A percentile compares a stretch with the other conserved stretches of the same genome.
Evolutionary conservation across 2,329 filamentous ascomycete genomes (phyloP).

Genomic region (Alternaria sp.): DNA sequence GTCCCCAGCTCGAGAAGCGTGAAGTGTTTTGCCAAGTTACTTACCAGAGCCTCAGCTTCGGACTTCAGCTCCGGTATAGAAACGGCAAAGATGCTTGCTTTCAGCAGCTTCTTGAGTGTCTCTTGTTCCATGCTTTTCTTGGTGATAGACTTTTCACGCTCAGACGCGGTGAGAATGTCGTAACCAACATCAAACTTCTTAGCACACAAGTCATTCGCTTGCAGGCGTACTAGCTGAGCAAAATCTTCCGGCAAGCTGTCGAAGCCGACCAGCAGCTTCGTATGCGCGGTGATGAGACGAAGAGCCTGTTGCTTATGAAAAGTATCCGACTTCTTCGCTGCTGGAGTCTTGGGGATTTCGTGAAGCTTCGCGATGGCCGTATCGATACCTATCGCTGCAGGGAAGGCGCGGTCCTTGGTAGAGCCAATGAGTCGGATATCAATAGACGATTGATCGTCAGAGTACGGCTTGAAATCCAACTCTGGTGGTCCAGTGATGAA

Average conservation of each 20-base stretch:
- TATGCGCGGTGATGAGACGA: conserved; percentile 83
- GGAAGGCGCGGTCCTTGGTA: conserved; percentile 87
- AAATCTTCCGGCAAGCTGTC: conserved; percentile 92
- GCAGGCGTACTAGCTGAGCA: conserved; percentile 80
- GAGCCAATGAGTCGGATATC: conserved; percentile 90
- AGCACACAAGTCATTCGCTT: conserved; percentile 83
- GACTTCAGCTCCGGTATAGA: conserved; percentile 82
- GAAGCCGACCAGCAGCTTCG: conserved; percentile 88
- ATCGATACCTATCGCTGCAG: conserved; percentile 84
- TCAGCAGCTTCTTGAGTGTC: conserved; percentile 83
- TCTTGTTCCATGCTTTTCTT: conserved; percentile 89
- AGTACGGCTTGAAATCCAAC: conserved; percentile 82
- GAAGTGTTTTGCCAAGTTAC: conserved; percentile 87
- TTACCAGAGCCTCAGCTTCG: conserved; percentile 77
- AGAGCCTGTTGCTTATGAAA: conserved; percentile 96
- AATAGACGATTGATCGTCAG: conserved; percentile 87
- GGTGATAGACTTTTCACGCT: conserved; percentile 80
- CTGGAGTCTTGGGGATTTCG: conserved; percentile 73
- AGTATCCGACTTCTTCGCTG: conserved; percentile 72
- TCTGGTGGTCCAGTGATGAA: conserved; percentile 90
- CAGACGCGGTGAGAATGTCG: conserved; percentile 75
- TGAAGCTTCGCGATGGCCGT: conserved; percentile 86
- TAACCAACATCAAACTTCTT: conserved; percentile 76
- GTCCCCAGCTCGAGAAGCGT: conserved; percentile 87
- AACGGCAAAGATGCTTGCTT: conserved; percentile 84